phyloP scores from a whole-genome alignment of 1,284 basidiomycete species.

The Boletus calvinii region DNA sequence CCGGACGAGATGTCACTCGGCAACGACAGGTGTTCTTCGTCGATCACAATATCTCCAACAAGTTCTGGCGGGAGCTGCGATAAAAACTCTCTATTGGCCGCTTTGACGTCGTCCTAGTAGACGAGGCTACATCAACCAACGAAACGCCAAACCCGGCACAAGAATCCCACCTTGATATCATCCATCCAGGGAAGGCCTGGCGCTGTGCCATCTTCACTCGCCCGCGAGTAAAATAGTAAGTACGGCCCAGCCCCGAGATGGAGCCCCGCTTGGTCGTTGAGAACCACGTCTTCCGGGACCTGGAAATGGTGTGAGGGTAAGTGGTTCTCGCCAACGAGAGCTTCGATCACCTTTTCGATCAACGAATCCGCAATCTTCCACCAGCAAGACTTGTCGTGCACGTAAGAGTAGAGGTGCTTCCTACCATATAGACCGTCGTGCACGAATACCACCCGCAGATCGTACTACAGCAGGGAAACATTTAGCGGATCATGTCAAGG shows the following conservation, averaged over 20 bases:
- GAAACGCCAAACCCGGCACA: not conserved
- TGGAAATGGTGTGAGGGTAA: conserved; percentile 24
- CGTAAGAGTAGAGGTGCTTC: conserved; percentile 73
- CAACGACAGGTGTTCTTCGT: conserved; percentile 13
- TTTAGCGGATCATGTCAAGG: not conserved
- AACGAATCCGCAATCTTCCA: conserved; percentile 75
- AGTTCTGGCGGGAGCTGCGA: conserved; percentile 32
- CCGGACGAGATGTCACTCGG: not conserved
- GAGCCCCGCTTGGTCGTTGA: conserved; percentile 64
- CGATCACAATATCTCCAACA: conserved; percentile 23
- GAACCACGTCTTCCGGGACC: conserved; percentile 67
- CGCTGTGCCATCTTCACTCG: conserved; percentile 20
- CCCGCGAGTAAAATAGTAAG: conserved; percentile 66
- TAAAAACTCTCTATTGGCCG: conserved; percentile 29
- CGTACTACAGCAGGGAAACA: conserved; percentile 50
- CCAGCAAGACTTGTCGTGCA: conserved; percentile 63
- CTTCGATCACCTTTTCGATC: conserved; percentile 52
- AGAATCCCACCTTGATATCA: conserved; percentile 37
- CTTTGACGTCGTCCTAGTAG: conserved; percentile 27
- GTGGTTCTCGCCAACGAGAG: not conserved
- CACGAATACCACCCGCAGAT: conserved; percentile 70
- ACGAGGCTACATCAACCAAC: not conserved
- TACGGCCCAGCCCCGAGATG: conserved; percentile 75
- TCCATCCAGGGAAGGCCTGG: conserved; percentile 41
- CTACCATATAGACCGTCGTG: conserved; percentile 74